phyloP scores from a whole-genome alignment of 2,329 filamentous ascomycete genomes.

The Incumbomyces lentus region DNA sequence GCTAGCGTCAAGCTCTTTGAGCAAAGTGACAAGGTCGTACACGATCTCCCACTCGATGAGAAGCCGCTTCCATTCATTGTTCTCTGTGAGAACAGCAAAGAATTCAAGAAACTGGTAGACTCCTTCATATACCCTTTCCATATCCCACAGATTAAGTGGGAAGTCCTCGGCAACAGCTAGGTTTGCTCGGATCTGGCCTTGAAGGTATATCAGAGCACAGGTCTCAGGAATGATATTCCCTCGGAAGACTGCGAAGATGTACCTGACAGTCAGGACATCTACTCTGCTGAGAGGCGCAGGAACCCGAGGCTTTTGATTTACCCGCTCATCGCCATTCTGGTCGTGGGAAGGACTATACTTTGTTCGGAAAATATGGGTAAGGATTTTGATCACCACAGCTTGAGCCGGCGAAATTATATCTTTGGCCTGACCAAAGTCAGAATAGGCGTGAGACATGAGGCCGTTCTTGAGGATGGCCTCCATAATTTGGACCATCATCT shows the following conservation, averaged over 20 bases:
- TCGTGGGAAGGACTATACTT: constrained; percentile 41
- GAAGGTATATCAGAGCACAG: constrained; percentile 84
- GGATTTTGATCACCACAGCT: constrained; percentile 79
- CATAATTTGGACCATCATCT: constrained; percentile 92
- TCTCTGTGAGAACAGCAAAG: constrained; percentile 78
- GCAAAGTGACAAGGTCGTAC: constrained; percentile 75
- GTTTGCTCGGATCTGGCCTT: constrained; percentile 75
- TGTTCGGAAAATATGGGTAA: constrained; percentile 78
- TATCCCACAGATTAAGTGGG: constrained; percentile 90
- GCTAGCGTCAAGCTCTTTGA: constrained; percentile 77
- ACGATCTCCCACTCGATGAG: constrained; percentile 87
- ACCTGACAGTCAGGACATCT: constrained; percentile 63
- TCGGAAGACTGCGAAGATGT: constrained; percentile 85
- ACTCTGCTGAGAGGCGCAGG: constrained; percentile 46
- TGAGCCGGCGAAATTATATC: constrained; percentile 94
- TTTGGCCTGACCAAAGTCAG: constrained; percentile 81
- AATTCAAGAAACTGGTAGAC: constrained; percentile 92
- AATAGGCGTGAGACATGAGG: constrained; percentile 83
- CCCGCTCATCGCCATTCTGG: constrained; percentile 37
- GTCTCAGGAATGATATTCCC: constrained; percentile 89
- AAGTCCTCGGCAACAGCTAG: constrained; percentile 74
- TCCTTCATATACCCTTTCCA: constrained; percentile 92
- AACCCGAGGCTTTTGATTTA: constrained; percentile 40
- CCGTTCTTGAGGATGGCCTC: constrained; percentile 84
- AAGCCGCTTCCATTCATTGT: constrained; percentile 69